Conservation (phyloP, 352 stramenopile species). For the Pythium utonaiense region DNA sequence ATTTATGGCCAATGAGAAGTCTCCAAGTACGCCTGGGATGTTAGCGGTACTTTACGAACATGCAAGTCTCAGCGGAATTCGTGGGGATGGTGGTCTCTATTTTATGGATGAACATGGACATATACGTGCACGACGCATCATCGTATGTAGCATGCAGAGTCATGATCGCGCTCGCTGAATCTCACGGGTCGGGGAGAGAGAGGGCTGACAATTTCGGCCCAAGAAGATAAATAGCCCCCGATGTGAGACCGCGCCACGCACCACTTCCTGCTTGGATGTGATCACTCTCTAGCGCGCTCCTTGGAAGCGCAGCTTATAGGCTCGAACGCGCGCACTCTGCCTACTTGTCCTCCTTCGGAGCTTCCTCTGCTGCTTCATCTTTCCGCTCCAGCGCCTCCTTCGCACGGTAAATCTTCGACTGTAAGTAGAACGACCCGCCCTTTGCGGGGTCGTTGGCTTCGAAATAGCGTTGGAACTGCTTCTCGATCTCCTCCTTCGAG, state of each 20-base stretch:
- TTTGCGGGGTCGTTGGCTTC: constrained; percentile 88
- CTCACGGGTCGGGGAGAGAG: constrained; percentile 25
- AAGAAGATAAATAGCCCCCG: constrained; percentile 28
- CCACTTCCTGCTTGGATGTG: too few species aligned
- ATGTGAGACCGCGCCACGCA: constrained; percentile 4
- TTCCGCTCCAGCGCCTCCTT: constrained; percentile 81
- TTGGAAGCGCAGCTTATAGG: background rate
- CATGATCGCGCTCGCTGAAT: background rate
- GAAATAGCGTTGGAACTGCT: constrained; percentile 87
- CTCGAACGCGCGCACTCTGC: background rate
- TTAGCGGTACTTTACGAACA: too few species aligned
- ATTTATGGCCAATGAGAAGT: background rate
- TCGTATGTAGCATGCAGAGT: background rate
- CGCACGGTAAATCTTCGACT: constrained; percentile 91
- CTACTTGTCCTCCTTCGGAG: constrained; percentile 22
- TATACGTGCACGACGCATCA: constrained; percentile 1
- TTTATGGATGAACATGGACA: constrained; percentile 5
- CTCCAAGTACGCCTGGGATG: too few species aligned
- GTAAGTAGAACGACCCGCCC: constrained; percentile 90
- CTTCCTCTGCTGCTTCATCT: constrained; percentile 27
- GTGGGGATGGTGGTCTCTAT: constrained; percentile 4
- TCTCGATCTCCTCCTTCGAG: constrained; percentile 59
- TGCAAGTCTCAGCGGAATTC: background rate
- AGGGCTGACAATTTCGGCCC: constrained; percentile 24
- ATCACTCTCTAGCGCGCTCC: too few species aligned